Base-by-base conservation (phyloP, 257 asterid genomes). In the Datura wrightii region DNA sequence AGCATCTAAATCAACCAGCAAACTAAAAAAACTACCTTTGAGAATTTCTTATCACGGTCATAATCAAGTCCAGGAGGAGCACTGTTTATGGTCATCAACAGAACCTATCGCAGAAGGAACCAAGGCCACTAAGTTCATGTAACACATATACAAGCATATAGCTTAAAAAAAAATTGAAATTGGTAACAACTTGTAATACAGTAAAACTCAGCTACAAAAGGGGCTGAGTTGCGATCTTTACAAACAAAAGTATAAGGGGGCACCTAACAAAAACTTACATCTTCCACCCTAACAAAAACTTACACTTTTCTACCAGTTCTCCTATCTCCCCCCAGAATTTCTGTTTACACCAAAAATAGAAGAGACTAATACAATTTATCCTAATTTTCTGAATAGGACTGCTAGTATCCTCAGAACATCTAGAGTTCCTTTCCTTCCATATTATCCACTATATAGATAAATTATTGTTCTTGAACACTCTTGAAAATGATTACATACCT, bases 41-140 rank as follows among this genome's bases (percentile, higher is more conserved):
- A 97, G 90, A 97, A 97, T 89, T 91, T 97, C 87, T 93, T 97
- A 90, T 97, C 99, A 74, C 99, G 98, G 85, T 97, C 99, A 90
- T 97, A 94, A 89, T 97, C 99, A 90, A 97, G 98, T 83, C 99
- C 99, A 86, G 99, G 99, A 39, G 99, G 99, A 55, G 99, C 99
- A 90, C 93, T 94, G 85, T 97, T 98, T 88, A 97, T 95, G 88
- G 99, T 97, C 99, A 97, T 95, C 59, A 96, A 88, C 80, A 96
- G 93, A 89, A 96, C 99, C 99, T 96, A 87, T 86, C 54, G 79
- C 84, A 82, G 85, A 52, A 70, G 56, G 56, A 84, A 82, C 59
- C 85, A 66, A 84, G 70, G 87, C 84, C 85, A 66, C 36, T 69
- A 54, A 42, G 44, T 37, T 16, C 54, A 76, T 54, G 58, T 37